Conservation (phyloP, 306 rosid genomes). For the Begonia masoniana region DNA sequence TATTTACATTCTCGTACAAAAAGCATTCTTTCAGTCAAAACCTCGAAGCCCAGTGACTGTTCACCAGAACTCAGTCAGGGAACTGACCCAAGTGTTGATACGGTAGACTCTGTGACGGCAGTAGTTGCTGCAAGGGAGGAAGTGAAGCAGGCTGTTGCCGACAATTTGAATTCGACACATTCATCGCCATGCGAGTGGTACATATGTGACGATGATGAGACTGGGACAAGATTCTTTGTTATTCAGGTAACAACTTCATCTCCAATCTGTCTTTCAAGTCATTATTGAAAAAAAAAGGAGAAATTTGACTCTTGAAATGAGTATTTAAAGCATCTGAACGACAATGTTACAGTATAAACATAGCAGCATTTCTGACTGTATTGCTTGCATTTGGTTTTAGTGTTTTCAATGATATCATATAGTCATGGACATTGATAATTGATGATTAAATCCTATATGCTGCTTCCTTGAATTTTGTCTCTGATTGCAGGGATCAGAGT, state of each 20-base stretch:
- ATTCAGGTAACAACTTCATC: slow-evolving; percentile 46
- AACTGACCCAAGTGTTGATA: slow-evolving; percentile 19
- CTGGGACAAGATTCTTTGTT: slow-evolving; percentile 55
- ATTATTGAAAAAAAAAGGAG: too few relatives aligned
- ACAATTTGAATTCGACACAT: slow-evolving; percentile 55
- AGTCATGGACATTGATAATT: neutral
- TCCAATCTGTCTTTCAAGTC: neutral
- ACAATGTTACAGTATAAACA: too few relatives aligned
- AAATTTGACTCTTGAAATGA: too few relatives aligned
- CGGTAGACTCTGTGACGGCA: slow-evolving; percentile 63
- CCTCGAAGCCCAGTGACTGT: slow-evolving; percentile 31
- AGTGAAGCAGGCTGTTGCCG: slow-evolving; percentile 97
- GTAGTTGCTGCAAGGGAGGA: slow-evolving; percentile 97
- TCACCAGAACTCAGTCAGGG: slow-evolving; percentile 38
- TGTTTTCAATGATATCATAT: neutral
- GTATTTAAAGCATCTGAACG: neutral
- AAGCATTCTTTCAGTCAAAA: slow-evolving; percentile 65
- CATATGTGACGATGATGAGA: slow-evolving; percentile 68
- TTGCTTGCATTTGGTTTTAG: neutral
- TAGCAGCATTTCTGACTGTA: too few relatives aligned
- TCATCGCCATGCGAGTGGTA: slow-evolving; percentile 95
- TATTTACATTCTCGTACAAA: slow-evolving; percentile 63
- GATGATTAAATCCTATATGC: neutral
- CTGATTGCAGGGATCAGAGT: slow-evolving; percentile 66
- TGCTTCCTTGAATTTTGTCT: too few relatives aligned